Evolutionary conservation across 495 filamentous ascomycete genomes (phyloP).

Genomic region (Astrothelium macrocarpum): DNA sequence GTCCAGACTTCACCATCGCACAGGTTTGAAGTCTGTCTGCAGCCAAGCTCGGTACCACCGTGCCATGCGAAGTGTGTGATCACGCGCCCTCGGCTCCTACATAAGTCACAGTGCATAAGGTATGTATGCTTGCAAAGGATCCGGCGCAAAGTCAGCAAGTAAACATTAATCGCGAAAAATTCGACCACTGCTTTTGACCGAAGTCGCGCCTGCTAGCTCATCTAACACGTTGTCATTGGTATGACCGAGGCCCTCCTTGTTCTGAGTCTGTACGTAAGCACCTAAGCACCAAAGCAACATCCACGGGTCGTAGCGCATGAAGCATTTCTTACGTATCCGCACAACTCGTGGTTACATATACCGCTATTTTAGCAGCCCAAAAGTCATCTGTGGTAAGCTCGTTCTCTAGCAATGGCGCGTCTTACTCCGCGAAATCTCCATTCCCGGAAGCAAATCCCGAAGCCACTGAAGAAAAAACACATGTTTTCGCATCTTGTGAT

Average conservation of each 20-base stretch:
- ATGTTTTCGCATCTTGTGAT: not conserved
- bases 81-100: not conserved
- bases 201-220: not conserved
- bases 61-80: not conserved
- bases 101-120: not conserved
- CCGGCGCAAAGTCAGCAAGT: not conserved
- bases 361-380: not conserved
- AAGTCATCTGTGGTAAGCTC: not conserved
- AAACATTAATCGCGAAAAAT: not conserved
- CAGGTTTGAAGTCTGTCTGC: not conserved
- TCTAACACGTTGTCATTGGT: not conserved
- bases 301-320: not conserved
- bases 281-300: not conserved
- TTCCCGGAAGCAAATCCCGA: not conserved
- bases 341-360: not conserved
- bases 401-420: not conserved
- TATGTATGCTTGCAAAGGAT: not conserved
- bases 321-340: not conserved
- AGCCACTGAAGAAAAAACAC: not conserved
- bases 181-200: not conserved
- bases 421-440: not conserved
- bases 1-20: not conserved
- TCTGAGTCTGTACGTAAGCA: not conserved
- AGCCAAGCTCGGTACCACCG: not conserved
- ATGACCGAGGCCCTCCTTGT: not conserved